These are phyloP conservation scores for Penicillium ucsense DNA, from an alignment of 495 filamentous ascomycete species.

Conservation along the genomic window DNA sequence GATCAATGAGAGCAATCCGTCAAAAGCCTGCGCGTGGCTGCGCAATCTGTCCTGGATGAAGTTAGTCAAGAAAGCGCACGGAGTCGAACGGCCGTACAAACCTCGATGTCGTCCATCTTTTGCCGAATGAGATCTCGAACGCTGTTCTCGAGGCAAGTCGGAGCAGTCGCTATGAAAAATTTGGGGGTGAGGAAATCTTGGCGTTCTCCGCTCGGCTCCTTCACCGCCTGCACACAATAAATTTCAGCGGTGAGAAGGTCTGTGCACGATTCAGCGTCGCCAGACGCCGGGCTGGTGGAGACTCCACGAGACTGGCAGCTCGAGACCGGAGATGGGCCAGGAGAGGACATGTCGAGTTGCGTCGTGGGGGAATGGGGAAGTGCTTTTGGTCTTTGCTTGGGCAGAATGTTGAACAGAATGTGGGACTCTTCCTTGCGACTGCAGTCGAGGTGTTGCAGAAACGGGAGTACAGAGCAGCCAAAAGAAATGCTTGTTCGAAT, in stretches of 20 bases:
- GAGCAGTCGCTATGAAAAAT: conserved; percentile 24
- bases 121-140: neutral
- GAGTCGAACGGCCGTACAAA: conserved; percentile 15
- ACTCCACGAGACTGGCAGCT: too few relatives aligned
- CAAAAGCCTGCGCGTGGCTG: conserved; percentile 77
- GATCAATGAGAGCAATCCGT: conserved; percentile 84
- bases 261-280: conserved; percentile 4
- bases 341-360: too few relatives aligned
- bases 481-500: too few relatives aligned
- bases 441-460: too few relatives aligned
- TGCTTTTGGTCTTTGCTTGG: too few relatives aligned
- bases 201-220: conserved; percentile 30
- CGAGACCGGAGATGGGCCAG: too few relatives aligned
- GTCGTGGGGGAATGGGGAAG: too few relatives aligned
- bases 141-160: conserved; percentile 1
- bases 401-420: too few relatives aligned
- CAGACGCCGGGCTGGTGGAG: too few relatives aligned
- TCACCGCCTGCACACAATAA: conserved; percentile 23
- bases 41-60: conserved; percentile 61
- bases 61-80: conserved; percentile 3
- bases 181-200: conserved; percentile 35
- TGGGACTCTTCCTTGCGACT: too few relatives aligned
- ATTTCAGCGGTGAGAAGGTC: conserved; percentile 9
- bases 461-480: too few relatives aligned
- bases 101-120: conserved; percentile 39